phyloP scores from a whole-genome alignment of 306 rosid species.

The Trifolium subterraneum region DNA sequence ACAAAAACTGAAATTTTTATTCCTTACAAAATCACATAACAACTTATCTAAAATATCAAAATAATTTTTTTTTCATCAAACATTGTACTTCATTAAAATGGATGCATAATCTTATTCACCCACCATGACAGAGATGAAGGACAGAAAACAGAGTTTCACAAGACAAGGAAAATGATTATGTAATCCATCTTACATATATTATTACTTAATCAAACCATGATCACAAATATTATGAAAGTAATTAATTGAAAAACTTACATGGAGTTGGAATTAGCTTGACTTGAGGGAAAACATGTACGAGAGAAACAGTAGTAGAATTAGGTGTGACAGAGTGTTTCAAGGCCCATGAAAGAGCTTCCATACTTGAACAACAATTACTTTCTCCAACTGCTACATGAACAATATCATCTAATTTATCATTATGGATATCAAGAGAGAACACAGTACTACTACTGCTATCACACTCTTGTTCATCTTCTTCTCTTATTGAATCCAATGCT shows the following conservation, averaged over 20 bases:
- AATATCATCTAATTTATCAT: slow-evolving; percentile 31
- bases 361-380: slow-evolving; percentile 51
- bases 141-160: no score
- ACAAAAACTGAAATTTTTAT: no score
- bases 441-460: slow-evolving; percentile 46
- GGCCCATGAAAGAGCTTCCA: slow-evolving; percentile 72
- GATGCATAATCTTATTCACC: no score
- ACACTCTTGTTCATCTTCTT: slow-evolving; percentile 52
- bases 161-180: no score
- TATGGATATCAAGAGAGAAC: slow-evolving; percentile 44
- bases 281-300: slow-evolving; percentile 73
- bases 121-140: no score
- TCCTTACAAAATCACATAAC: no score
- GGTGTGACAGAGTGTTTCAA: slow-evolving; percentile 54
- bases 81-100: background rate
- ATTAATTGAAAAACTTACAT: slow-evolving; percentile 44
- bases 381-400: slow-evolving; percentile 66
- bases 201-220: no score
- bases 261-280: slow-evolving; percentile 66
- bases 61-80: no score
- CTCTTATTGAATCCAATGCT: slow-evolving; percentile 58
- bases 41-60: no score
- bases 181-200: no score
- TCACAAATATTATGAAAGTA: no score
- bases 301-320: slow-evolving; percentile 47